These are phyloP conservation scores for Fraxinus greggii DNA, from an alignment of 305 asterid species.

Conservation along the genomic window DNA sequence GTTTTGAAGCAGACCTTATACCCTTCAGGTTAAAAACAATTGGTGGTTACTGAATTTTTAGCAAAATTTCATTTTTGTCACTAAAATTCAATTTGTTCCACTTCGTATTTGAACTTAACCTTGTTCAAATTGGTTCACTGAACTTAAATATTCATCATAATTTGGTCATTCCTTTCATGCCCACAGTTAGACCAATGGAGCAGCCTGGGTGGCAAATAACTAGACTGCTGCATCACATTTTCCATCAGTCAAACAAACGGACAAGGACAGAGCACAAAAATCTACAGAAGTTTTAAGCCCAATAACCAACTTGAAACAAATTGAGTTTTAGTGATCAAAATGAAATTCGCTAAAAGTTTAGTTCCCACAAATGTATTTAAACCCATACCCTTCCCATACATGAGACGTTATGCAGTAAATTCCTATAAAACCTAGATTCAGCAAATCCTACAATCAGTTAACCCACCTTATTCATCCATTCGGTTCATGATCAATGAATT, in stretches of 20 bases:
- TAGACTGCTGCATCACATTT: neutral
- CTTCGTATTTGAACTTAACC: neutral
- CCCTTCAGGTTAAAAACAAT: neutral
- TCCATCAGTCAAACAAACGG: neutral
- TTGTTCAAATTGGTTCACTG: neutral
- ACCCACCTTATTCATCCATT: neutral
- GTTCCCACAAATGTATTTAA: neutral
- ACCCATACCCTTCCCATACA: neutral
- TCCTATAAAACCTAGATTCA: neutral
- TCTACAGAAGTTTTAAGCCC: neutral
- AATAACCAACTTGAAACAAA: neutral
- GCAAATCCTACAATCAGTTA: slow-evolving; percentile 7
- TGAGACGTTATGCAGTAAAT: neutral
- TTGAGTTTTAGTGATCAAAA: neutral
- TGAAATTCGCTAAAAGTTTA: neutral
- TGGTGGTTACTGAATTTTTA: neutral
- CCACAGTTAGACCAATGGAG: neutral
- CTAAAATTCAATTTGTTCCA: neutral
- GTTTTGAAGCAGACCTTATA: neutral
- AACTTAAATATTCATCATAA: neutral
- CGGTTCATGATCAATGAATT: neutral
- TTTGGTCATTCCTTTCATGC: neutral
- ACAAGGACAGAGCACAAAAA: neutral
- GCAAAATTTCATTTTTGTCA: neutral
- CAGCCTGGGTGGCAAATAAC: neutral